Evolutionary conservation across 805 yeast genomes (phyloP), one percentile per base, ranked within the genome.

Genomic region (Candida suzukii): DNA sequence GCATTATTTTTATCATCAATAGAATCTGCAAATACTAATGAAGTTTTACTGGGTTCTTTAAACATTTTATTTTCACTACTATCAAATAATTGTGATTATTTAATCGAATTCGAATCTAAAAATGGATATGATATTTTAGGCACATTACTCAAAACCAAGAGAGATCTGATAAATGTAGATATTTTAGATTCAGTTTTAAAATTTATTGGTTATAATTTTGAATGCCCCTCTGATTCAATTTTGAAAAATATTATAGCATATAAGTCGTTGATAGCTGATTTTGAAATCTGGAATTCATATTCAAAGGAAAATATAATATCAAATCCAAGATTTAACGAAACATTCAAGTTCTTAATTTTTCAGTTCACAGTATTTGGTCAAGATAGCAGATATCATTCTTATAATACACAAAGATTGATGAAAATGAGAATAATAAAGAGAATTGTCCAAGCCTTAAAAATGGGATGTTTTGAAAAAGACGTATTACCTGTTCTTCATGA

Each of bases 81-180:
- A 11, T 56, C 64, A n/a, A 61, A 63, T 25, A 69, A 74, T 45
- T 69, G 80, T 72, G 63, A 79, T 32, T 60, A 72, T 40, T 57
- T 67, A 24, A 70, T 71, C 37, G 87, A 80, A 45, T 74, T 82
- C 52, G 86, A 80, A 48, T 64, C 70, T 16, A 63, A 66, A 3
- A 73, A 72, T 47, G 88, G 88, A 1, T 83, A 77, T 50, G 76
- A 76, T 21, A 67, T 80, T 3, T 53, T 83, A 2, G 70, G 74
- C 0, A 70, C 80, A 0, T 52, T 83, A 9, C 50, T 82, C 22
- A 73, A 70, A 32, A 61, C 70, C 22, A 78, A 76, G 51, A 67
- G 64, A 46, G 53, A 51, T 4, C 47, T 50, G 39, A 58, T 73
- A 3, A 52, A 61, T 6, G 47, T 74, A n/a, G 68, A 67, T 17